phyloP scores from a whole-genome alignment of 371 early-diverging fungal species.

The Circinella umbellata region DNA sequence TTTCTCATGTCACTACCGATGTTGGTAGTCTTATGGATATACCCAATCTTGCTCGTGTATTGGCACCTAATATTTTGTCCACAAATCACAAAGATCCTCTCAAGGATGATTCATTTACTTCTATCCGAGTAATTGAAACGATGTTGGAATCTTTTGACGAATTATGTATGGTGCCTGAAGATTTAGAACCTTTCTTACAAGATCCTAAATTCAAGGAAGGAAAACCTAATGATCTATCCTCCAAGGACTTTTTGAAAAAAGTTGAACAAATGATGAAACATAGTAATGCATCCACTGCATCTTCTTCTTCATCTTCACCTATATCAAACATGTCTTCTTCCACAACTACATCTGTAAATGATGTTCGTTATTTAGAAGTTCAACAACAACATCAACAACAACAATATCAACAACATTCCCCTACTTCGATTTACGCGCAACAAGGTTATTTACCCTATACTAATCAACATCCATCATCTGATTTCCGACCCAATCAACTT shows the following conservation, averaged over 20 bases:
- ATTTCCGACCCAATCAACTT: constrained; percentile 15
- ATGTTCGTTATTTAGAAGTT: constrained; percentile 13
- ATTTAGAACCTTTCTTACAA: constrained; percentile 47
- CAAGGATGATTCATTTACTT: constrained; percentile 75
- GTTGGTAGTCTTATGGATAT: constrained; percentile 93
- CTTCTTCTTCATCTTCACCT: constrained; percentile 1
- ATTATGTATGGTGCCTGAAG: constrained; percentile 71
- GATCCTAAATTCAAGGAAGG: constrained; percentile 43
- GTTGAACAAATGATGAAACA: constrained; percentile 45
- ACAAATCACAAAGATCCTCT: constrained; percentile 82
- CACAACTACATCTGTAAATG: constrained; percentile 15
- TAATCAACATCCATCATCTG: constrained; percentile 26
- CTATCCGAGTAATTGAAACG: constrained; percentile 78
- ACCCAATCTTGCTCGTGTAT: constrained; percentile 92
- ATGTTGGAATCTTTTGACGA: constrained; percentile 77
- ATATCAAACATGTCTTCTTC: constrained; percentile 13
- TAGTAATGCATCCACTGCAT: constrained; percentile 10
- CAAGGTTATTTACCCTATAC: constrained; percentile 48
- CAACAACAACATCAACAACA: constrained; percentile 21
- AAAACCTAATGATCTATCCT: constrained; percentile 34
- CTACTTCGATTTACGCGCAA: constrained; percentile 47
- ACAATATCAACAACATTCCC: constrained; percentile 24
- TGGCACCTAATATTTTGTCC: constrained; percentile 93
- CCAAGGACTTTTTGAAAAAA: constrained; percentile 49
- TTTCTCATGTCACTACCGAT: constrained; percentile 74